A percentile compares a stretch with the other conserved stretches of the same genome.
Conservation (phyloP, 2,329 filamentous ascomycete species). For the Calonectria honghensis region DNA sequence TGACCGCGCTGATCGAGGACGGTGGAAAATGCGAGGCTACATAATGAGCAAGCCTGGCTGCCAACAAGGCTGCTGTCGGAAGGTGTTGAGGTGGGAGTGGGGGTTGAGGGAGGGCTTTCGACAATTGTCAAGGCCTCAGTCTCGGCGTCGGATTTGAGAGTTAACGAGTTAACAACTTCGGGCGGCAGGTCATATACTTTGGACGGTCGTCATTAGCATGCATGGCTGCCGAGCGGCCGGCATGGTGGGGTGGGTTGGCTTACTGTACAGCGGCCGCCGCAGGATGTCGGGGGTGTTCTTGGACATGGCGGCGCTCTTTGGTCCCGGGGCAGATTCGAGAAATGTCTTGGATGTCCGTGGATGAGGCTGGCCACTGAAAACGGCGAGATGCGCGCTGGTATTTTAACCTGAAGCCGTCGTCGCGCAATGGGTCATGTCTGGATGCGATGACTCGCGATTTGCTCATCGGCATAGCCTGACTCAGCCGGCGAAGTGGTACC, state of each 20-base stretch:
- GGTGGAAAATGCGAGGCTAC: conserved; percentile 81
- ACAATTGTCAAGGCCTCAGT: conserved; percentile 46
- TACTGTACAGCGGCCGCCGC: conserved; percentile 72
- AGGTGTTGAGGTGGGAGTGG: conserved; percentile 50
- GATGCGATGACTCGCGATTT: conserved; percentile 29
- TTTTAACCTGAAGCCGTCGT: conserved; percentile 28
- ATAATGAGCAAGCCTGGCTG: conserved; percentile 88
- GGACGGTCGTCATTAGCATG: conserved; percentile 39
- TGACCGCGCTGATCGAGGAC: conserved; percentile 90
- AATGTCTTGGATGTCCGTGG: neutral
- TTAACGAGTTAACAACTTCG: conserved; percentile 82
- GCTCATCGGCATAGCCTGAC: conserved; percentile 27
- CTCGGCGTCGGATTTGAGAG: conserved; percentile 63
- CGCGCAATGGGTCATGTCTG: conserved; percentile 45
- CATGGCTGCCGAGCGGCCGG: neutral
- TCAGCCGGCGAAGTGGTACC: conserved; percentile 19
- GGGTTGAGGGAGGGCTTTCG: conserved; percentile 50
- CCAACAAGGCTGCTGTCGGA: conserved; percentile 69
- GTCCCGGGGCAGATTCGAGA: neutral
- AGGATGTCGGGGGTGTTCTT: conserved; percentile 68
- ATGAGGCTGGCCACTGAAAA: neutral
- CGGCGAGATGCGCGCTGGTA: conserved; percentile 37
- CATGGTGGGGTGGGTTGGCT: conserved; percentile 36
- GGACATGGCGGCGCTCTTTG: conserved; percentile 55
- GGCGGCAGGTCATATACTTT: conserved; percentile 88